Evolutionary conservation across 2,329 filamentous ascomycete species (phyloP), one percentile per base, ranked within the genome.

Genomic region (Neonectria sp.): DNA sequence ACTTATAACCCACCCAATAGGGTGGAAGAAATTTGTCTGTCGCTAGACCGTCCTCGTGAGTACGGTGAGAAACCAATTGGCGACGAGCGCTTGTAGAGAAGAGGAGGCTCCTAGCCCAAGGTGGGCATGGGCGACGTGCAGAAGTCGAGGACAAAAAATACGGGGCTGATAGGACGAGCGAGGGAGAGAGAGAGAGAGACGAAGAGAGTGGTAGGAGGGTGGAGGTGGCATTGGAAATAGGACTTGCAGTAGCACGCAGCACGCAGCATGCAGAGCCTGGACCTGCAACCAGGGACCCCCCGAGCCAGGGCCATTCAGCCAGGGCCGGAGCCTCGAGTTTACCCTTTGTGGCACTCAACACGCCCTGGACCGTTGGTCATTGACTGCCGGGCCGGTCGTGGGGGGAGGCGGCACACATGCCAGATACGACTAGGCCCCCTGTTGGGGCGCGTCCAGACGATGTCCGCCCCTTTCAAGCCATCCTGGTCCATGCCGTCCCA

Each of bases 11-110:
- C 57, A 49, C 49, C 73, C 66, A 75, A 73, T 75, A 52, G 49
- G 55, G 58, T 58, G 27, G 43, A 45, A 51, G 59, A 56, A 56
- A 56, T 46, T 67, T 25, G 62, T 62, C 56, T 8, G 25, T 27
- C 25, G 17, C 27, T 17, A 35, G 49, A 37, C 40, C 63, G 35
- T 73, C 68, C 68, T 69, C 69, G 61, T 65, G 71, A 68, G 56
- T 61, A 58, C 25, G 52, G 60, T 59, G 60, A 67, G 63, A 35
- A 51, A 45, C 74, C 74, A 76, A 76, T 76, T 29, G 61, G 40
- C 58, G 56, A 25, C 35, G 43, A 64, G 74, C 74, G 74, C 74
- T 76, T 76, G 65, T 76, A 76, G 55, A 60, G 60, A 65, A 52
- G 60, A 62, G 60, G 59, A 63, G 55, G 59, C 48, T 58, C 31